Evolutionary conservation across 306 rosid genomes (phyloP), one percentile per base, ranked within the genome.

Genomic region (Vigna nakashimae): DNA sequence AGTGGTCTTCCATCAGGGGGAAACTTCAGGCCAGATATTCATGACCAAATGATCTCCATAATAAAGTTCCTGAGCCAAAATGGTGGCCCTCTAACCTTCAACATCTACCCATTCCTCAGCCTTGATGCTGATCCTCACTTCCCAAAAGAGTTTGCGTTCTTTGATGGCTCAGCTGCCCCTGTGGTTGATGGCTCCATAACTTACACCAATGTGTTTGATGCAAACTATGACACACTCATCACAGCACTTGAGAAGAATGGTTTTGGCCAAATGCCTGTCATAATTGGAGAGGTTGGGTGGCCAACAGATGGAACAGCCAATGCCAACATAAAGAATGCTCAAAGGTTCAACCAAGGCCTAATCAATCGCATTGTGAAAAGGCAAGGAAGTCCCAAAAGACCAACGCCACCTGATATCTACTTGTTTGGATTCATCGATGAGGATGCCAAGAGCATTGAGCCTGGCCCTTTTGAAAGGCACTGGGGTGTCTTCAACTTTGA

Each of bases 71-170:
- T 96, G 2, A 85, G 71, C 79, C 87, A 85, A 86, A 92, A 77
- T 10, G 86, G 62, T 49, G 82, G 79, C 6, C 91, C 97, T 56
- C 83, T 96, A 51, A 83, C 93, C 71, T 91, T 96, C 76, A 96
- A 92, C 84, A 96, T 96, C 84, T 96, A 96, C 82, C 99, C 98
- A 1, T 96, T 96, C 80, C 98, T 96, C 34, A 96, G 99, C 82
- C 91, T 96, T 49, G 90, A 96, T 48, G 90, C 98, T 5, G 99
- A 96, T 68, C 96, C 98, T 0, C 64, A 96, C 55, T 96, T 96
- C 82, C 98, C 99, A 7, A 87, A 90, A 83, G 99, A 92, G 13
- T 96, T 84, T 46, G 99, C 98, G 66, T 96, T 87, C 77, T 96
- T 96, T 81, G 88, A 89, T 79, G 90, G 91, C 77, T 82, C 79